Evolutionary conservation across 1,284 basidiomycete genomes (phyloP), one percentile per base, ranked within the genome.

Genomic region (Cutaneotrichosporon cutaneum): DNA sequence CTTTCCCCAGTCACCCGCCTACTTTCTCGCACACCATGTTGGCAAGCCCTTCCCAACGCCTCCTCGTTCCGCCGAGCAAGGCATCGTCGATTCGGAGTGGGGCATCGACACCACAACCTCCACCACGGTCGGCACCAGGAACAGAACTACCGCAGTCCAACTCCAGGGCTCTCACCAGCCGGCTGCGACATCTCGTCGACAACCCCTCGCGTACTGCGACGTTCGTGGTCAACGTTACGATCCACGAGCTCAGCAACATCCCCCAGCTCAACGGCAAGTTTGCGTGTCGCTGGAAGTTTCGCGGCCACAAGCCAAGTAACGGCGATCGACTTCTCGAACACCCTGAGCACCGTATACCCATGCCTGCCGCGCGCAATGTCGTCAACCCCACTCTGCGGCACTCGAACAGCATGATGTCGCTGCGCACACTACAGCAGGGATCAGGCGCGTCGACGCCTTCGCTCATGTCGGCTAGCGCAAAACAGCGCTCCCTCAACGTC

Each of bases 221-320:
- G 16, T 78, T 78, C 48, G 59, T 63, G 9, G 70, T 65, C n/a
- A 63, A 60, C 8, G 66, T 78, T 16, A 66, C 62, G 5, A 68
- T 78, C 9, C 72, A 78, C 50, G 73, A 75, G 53, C 56, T 78
- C 44, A 69, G 62, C n/a, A 75, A 78, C 63, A 70, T 78, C 1
- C 76, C 76, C 5, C 73, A 75, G 57, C 56, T 76, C 10, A 62
- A 67, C 24, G 76, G 76, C 18, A 63, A 73, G 33, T 78, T 77
- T 61, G 64, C 65, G 3, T 70, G 72, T 2, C 59, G 62, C 9
- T 78, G 72, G 71, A 75, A 74, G 64, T 76, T 78, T 63, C 69
- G 70, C 26, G 75, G 73, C 4, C 67, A 66, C 42, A 61, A 61
- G 16, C 72, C 73, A 14, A 70, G 61, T 32, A 56, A 66, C 32